Conservation (phyloP, 768 basidiomycete genomes). For the Erythrobasidium yunnanense region DNA sequence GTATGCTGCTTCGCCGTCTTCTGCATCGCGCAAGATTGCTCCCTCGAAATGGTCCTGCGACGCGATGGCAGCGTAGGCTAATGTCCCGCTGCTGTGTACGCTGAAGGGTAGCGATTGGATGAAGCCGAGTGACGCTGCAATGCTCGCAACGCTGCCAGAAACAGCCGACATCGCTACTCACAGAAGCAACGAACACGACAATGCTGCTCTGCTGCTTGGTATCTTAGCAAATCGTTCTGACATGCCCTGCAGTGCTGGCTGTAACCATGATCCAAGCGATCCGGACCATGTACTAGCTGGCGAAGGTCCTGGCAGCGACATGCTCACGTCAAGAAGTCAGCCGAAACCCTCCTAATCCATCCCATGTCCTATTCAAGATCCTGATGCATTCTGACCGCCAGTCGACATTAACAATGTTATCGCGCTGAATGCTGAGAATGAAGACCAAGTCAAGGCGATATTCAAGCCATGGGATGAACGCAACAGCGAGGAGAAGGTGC, state of each 20-base stretch:
- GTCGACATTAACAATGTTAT: constrained; percentile 25
- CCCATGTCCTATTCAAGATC: neutral
- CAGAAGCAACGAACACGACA: neutral
- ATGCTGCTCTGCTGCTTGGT: too few relatives aligned
- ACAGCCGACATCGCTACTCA: too few relatives aligned
- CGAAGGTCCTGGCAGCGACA: constrained; percentile 16
- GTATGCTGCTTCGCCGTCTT: neutral
- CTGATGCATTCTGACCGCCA: neutral
- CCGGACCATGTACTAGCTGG: constrained; percentile 23
- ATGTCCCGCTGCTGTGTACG: neutral
- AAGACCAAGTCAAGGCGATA: constrained; percentile 1
- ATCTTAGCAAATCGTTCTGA: too few relatives aligned
- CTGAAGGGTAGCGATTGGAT: constrained; percentile 27
- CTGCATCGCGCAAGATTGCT: constrained; percentile 30
- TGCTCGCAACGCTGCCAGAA: too few relatives aligned
- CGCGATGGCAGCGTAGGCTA: constrained; percentile 28
- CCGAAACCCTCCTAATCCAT: neutral
- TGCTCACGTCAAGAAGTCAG: constrained; percentile 6
- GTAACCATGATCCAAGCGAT: constrained; percentile 4
- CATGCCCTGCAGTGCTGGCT: constrained; percentile 17
- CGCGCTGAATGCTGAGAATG: constrained; percentile 20
- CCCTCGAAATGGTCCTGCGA: constrained; percentile 28
- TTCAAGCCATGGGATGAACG: constrained; percentile 26
- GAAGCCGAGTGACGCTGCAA: constrained; percentile 5
- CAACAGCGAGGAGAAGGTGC: constrained; percentile 8